Conservation (phyloP, 805 yeast species). For the Candida chilensis region DNA sequence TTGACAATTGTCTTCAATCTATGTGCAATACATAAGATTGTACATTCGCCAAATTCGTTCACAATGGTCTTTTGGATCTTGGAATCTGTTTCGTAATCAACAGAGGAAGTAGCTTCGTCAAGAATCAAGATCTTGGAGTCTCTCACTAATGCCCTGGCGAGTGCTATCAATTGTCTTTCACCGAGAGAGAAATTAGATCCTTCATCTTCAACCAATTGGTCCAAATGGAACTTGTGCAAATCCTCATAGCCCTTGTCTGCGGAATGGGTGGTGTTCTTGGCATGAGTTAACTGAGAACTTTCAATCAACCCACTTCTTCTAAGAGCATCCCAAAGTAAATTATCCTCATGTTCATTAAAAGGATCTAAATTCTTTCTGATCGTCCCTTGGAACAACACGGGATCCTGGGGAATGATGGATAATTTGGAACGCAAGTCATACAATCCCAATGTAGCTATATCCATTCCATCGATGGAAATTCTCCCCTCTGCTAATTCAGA, state of each 20-base stretch:
- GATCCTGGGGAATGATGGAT: slow-evolving; percentile 67
- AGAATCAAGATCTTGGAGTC: slow-evolving; percentile 67
- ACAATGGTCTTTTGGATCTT: slow-evolving; percentile 70
- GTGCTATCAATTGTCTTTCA: slow-evolving; percentile 69
- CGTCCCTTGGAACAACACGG: slow-evolving; percentile 53
- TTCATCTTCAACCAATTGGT: slow-evolving; percentile 48
- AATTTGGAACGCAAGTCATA: slow-evolving; percentile 45
- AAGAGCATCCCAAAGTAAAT: slow-evolving; percentile 48
- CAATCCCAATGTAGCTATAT: slow-evolving; percentile 42
- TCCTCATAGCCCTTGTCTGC: slow-evolving; percentile 4
- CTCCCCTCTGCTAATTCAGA: slow-evolving; percentile 39
- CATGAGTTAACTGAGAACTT: slow-evolving; percentile 11
- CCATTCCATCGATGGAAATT: slow-evolving; percentile 50
- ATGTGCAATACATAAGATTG: slow-evolving; percentile 84
- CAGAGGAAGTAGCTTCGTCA: slow-evolving; percentile 78
- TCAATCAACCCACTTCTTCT: slow-evolving; percentile 49
- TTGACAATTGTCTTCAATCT: slow-evolving; percentile 65
- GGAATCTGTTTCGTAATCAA: slow-evolving; percentile 82
- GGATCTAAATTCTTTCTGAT: slow-evolving; percentile 58
- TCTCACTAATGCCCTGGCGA: slow-evolving; percentile 76
- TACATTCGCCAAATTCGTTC: slow-evolving; percentile 60
- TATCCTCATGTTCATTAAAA: slow-evolving; percentile 40
- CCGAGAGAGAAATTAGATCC: slow-evolving; percentile 71
- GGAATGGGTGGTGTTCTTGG: slow-evolving; percentile 6
- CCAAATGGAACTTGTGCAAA: slow-evolving; percentile 32